Percentiles rank a stretch among this genome's conserved stretches.
Conservation (phyloP, 768 basidiomycete genomes). For the Austroboletus eburneus region DNA sequence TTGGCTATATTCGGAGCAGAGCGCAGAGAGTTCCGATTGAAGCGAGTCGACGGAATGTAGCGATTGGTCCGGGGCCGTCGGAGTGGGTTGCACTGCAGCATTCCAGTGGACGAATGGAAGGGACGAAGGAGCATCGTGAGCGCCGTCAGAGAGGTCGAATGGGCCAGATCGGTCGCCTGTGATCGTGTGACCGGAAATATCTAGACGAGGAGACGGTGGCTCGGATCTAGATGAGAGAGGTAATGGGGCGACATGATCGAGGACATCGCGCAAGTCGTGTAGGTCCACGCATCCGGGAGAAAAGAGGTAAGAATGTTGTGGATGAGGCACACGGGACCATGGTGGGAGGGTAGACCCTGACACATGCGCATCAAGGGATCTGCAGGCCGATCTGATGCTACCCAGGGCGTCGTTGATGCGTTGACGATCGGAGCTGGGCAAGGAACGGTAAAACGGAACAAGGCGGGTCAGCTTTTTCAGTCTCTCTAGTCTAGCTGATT, state of each 20-base stretch:
- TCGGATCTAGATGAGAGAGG: constrained; percentile 16
- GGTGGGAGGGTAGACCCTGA: constrained; percentile 17
- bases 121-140: constrained; percentile 6
- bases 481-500: constrained; percentile 53
- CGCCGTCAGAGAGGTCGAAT: constrained; percentile 11
- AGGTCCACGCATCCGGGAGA: constrained; percentile 4
- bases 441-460: constrained; percentile 35
- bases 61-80: background rate
- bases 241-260: background rate
- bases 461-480: constrained; percentile 42
- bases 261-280: constrained; percentile 15
- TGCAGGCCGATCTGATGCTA: constrained; percentile 6
- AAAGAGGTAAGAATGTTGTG: constrained; percentile 11
- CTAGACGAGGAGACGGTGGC: constrained; percentile 9
- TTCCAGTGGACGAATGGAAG: constrained; percentile 27
- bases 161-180: constrained; percentile 4
- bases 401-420: constrained; percentile 27
- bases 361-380: constrained; percentile 10
- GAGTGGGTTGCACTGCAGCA: constrained; percentile 16
- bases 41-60: constrained; percentile 29
- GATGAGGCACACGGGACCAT: too few species aligned
- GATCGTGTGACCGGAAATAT: constrained; percentile 1
- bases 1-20: constrained; percentile 49
- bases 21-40: constrained; percentile 35
- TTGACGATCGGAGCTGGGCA: constrained; percentile 29